Base-by-base conservation (phyloP, 257 asterid species). In the Penstemon newberryi region DNA sequence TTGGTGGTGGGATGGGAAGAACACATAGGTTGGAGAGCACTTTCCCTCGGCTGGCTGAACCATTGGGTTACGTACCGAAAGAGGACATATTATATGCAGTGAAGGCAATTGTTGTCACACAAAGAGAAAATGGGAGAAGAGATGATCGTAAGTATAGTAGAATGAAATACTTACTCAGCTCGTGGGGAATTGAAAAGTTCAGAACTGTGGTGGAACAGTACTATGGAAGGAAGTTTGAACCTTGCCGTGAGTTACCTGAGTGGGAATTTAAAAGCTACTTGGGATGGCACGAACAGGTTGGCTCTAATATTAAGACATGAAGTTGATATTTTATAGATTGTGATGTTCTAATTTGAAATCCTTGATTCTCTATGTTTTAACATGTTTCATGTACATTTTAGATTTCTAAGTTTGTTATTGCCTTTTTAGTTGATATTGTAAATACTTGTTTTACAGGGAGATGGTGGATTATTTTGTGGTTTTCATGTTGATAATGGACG, bases 1-100 rank as follows among this genome's bases (percentile, higher is more conserved):
- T 93, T 77, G 99, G 99, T 82, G 99, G 99, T 81, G 99, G 99
- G 52, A 90, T 93, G 97, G 99, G 99, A 51, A 85, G 99, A 77
- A 93, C 99, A 58, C 97, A 90, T 79, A 85, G 97, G 79, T 2
- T 80, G 75, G 97, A 93, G 71, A 72, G 85, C 56, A 93, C 99
- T 38, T 93, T 93, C 71, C 81, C 99, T 74, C 92, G 91, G 71
- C 51, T 90, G 69, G 96, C 99, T 67, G 96, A 90, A 66, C 94
- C 97, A 36, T 63, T 93, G 75, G 99, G 99, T 13, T 93, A 88
- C 80, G 99, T 93, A 76, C 97, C 96, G 39, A 93, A 88, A 79
- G 95, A 83, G 78, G 99, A 93, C 67, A 90, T 93, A 77, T 69
- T 90, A 52, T 88, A 87, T 70, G 99, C 91, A 46, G 86, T 93